Conservation (phyloP, 495 filamentous ascomycete genomes). For the Glonium stellatum region DNA sequence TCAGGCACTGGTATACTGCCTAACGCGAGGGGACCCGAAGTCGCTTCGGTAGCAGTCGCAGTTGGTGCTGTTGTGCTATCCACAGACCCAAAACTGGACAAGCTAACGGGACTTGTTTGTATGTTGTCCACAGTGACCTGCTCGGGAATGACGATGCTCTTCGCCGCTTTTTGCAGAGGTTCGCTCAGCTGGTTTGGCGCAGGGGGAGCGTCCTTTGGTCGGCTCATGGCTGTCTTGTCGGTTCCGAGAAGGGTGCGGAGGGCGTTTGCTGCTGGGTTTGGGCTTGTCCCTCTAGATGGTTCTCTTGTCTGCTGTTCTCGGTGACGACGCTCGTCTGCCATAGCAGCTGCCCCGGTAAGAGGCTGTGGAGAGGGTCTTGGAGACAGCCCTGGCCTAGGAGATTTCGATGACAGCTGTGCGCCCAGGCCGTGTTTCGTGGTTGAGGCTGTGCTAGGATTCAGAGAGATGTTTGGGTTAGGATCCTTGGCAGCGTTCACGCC, state of each 20-base stretch:
- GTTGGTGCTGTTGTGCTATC: constrained; percentile 39
- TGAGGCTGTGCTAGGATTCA: neutral
- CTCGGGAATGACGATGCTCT: constrained; percentile 38
- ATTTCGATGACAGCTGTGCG: constrained; percentile 34
- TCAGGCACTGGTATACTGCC: constrained; percentile 25
- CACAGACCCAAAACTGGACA: constrained; percentile 38
- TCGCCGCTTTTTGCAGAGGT: constrained; percentile 36
- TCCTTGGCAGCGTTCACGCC: constrained; percentile 6
- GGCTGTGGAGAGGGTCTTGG: constrained; percentile 42
- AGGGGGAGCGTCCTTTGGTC: constrained; percentile 40
- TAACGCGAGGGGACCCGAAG: constrained; percentile 24
- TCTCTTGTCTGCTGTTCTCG: constrained; percentile 44
- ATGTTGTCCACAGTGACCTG: constrained; percentile 31
- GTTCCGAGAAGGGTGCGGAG: constrained; percentile 50
- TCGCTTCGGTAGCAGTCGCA: constrained; percentile 39
- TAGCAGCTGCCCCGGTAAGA: constrained; percentile 49
- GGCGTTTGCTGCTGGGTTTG: constrained; percentile 48
- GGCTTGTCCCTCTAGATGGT: constrained; percentile 40
- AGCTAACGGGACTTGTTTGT: constrained; percentile 41
- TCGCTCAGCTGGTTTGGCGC: constrained; percentile 38
- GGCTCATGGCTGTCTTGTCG: constrained; percentile 46
- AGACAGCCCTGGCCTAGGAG: constrained; percentile 45
- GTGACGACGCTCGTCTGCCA: constrained; percentile 48
- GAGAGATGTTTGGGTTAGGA: constrained; percentile 3
- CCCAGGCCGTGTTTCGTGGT: neutral